Percentiles rank a stretch among this genome's conserved stretches.
Conservation (phyloP, 179 eudicot genomes). For the Sideroxylon spinosum region DNA sequence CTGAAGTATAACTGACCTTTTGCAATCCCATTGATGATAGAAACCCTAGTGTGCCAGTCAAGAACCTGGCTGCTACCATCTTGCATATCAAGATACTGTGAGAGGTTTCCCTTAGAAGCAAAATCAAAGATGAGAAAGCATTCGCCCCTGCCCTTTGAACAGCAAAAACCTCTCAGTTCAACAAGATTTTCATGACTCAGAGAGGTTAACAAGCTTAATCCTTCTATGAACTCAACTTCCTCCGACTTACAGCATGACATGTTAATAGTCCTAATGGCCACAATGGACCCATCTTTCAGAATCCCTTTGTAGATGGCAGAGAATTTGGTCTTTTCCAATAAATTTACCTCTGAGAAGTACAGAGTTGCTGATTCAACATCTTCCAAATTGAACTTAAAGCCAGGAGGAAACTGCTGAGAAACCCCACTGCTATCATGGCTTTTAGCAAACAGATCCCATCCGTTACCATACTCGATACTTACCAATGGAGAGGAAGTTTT, state of each 20-base stretch:
- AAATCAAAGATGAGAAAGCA: slow-evolving; percentile 65
- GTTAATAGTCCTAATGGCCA: slow-evolving; percentile 47
- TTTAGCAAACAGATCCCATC: slow-evolving; percentile 56
- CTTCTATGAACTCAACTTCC: slow-evolving; percentile 49
- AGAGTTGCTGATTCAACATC: slow-evolving; percentile 64
- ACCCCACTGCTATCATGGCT: slow-evolving; percentile 30
- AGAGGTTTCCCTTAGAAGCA: slow-evolving; percentile 48
- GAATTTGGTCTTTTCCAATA: slow-evolving; percentile 53
- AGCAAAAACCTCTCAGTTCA: slow-evolving; percentile 53
- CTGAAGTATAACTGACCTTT: slow-evolving; percentile 34
- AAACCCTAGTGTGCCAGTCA: slow-evolving; percentile 57
- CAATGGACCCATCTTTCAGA: slow-evolving; percentile 50
- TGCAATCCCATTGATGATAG: slow-evolving; percentile 63
- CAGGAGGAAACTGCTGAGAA: slow-evolving; percentile 34
- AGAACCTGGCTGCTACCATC: slow-evolving; percentile 31
- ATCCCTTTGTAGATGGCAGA: slow-evolving; percentile 51
- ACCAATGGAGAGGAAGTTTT: slow-evolving; percentile 51
- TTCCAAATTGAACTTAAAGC: slow-evolving; percentile 55
- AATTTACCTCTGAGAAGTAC: slow-evolving; percentile 47
- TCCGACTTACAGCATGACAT: slow-evolving; percentile 47
- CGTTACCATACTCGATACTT: slow-evolving; percentile 44
- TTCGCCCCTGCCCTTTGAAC: slow-evolving; percentile 67
- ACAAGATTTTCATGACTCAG: slow-evolving; percentile 58
- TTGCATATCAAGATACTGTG: slow-evolving; percentile 41
- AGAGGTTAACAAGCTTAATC: slow-evolving; percentile 44